These are phyloP conservation scores for Penicillium sp. DNA, from an alignment of 2,329 filamentous ascomycete genomes.

Conservation along the genomic window DNA sequence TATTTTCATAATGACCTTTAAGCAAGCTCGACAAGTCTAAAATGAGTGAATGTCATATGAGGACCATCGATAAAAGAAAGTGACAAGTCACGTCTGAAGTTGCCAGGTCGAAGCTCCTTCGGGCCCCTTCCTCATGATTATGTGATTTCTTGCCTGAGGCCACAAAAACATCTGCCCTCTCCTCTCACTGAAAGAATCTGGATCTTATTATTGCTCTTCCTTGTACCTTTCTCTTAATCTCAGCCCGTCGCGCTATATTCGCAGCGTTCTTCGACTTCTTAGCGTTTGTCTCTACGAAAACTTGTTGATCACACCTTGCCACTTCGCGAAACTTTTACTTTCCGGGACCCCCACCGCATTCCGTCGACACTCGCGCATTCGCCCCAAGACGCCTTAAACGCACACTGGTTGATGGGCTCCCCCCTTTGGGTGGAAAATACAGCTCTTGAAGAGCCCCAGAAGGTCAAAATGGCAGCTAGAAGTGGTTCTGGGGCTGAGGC, in stretches of 20 bases:
- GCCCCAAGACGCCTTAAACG: conserved; percentile 11
- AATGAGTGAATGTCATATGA: not conserved
- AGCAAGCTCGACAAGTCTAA: not conserved
- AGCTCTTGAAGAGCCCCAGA: not conserved
- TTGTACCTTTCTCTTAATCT: not conserved
- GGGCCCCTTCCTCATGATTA: conserved; percentile 3
- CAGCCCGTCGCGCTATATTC: not conserved
- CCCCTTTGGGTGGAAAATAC: not conserved
- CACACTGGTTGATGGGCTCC: conserved; percentile 6
- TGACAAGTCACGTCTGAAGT: not conserved
- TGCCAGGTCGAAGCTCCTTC: not conserved
- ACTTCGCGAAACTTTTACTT: conserved; percentile 15
- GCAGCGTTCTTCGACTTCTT: not conserved
- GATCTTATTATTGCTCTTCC: not conserved
- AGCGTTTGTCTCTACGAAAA: not conserved
- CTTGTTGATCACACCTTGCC: conserved; percentile 1
- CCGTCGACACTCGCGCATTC: conserved; percentile 16
- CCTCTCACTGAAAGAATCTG: conserved; percentile 2
- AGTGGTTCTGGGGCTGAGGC: conserved; percentile 21
- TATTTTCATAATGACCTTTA: too few species aligned
- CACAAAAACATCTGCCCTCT: not conserved
- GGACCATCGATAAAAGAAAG: not conserved
- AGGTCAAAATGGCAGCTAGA: conserved; percentile 14
- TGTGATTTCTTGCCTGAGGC: conserved; percentile 5
- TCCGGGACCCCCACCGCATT: conserved; percentile 18